A percentile compares a stretch with the other conserved stretches of the same genome.
phyloP scores from a whole-genome alignment of 2,329 filamentous ascomycete species.

The Leptographium flavum region DNA sequence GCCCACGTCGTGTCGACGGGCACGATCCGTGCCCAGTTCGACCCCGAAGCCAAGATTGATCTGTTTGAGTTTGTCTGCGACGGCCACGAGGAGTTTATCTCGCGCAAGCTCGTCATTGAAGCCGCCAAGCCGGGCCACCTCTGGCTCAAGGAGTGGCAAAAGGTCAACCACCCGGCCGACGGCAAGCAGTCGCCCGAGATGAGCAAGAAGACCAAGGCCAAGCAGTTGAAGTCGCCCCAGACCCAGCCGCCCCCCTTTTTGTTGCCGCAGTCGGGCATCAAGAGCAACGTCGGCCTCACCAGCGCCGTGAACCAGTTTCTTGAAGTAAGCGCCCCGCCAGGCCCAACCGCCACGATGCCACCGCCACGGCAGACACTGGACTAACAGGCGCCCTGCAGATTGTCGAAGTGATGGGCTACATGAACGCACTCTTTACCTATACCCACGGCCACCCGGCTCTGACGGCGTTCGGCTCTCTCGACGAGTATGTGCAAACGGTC shows the following conservation, averaged over 20 bases:
- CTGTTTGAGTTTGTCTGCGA: conserved; percentile 68
- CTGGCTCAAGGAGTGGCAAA: conserved; percentile 53
- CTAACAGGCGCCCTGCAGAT: conserved; percentile 25
- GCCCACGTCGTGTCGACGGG: conserved; percentile 74
- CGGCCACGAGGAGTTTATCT: conserved; percentile 70
- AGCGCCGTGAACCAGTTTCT: conserved; percentile 49
- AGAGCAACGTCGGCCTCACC: conserved; percentile 42
- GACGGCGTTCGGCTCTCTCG: conserved; percentile 42
- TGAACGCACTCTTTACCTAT: conserved; percentile 48
- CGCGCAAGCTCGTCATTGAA: conserved; percentile 49
- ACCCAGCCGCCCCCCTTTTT: conserved; percentile 45
- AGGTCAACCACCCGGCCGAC: conserved; percentile 37
- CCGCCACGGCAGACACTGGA: not conserved
- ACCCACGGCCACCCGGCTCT: conserved; percentile 39
- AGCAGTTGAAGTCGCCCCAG: conserved; percentile 43
- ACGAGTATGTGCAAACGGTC: conserved; percentile 41
- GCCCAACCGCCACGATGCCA: not conserved
- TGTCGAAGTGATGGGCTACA: conserved; percentile 51
- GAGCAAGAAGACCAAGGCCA: conserved; percentile 50
- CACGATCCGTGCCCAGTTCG: conserved; percentile 64
- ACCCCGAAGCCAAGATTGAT: conserved; percentile 66
- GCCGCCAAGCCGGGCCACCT: conserved; percentile 46
- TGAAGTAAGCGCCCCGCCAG: conserved; percentile 31
- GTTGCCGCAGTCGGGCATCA: conserved; percentile 44
- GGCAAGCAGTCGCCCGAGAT: conserved; percentile 48